A percentile compares a stretch with the other conserved stretches of the same genome.
These are phyloP conservation scores for Brassica carinata DNA, from an alignment of 345 rosid species.

Conservation along the genomic window DNA sequence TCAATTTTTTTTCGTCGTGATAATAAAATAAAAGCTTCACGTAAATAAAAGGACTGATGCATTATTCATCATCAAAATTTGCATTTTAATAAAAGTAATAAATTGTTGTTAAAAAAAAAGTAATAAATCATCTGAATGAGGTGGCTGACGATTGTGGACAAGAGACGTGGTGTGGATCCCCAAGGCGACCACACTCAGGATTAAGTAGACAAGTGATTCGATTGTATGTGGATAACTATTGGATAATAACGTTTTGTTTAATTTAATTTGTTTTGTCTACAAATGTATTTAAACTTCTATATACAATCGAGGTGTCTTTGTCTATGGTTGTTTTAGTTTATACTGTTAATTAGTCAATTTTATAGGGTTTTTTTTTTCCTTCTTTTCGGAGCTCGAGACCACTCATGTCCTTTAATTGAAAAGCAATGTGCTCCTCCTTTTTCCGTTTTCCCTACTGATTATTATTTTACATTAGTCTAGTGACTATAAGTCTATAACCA, in stretches of 20 bases:
- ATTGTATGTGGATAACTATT: slow-evolving; percentile 37
- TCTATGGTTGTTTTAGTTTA: slow-evolving; percentile 27
- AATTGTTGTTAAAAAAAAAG: not conserved
- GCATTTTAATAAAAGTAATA: not conserved
- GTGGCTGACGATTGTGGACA: slow-evolving; percentile 22
- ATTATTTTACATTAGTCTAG: slow-evolving; percentile 14
- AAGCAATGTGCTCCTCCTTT: slow-evolving; percentile 36
- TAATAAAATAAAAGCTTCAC: not conserved
- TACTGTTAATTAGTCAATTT: slow-evolving; percentile 33
- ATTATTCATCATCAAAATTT: not conserved
- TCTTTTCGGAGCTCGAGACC: slow-evolving; percentile 47
- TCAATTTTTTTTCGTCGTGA: not conserved
- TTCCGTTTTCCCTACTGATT: slow-evolving; percentile 7
- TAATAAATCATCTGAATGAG: slow-evolving; percentile 3
- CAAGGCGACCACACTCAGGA: slow-evolving; percentile 26
- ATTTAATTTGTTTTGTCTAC: not conserved
- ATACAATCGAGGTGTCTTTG: not conserved
- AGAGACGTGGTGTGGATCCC: slow-evolving; percentile 45
- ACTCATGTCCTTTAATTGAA: slow-evolving; percentile 30
- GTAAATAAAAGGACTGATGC: not conserved
- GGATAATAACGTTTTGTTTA: slow-evolving; percentile 17
- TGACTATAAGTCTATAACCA: slow-evolving; percentile 23
- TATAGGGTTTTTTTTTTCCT: slow-evolving; percentile 23
- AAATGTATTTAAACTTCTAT: not conserved
- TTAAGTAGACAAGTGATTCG: slow-evolving; percentile 23